A percentile compares a stretch with the other conserved stretches of the same genome.
These are phyloP conservation scores for Penicillium crustosum DNA, from an alignment of 2,329 filamentous ascomycete species.

Conservation along the genomic window DNA sequence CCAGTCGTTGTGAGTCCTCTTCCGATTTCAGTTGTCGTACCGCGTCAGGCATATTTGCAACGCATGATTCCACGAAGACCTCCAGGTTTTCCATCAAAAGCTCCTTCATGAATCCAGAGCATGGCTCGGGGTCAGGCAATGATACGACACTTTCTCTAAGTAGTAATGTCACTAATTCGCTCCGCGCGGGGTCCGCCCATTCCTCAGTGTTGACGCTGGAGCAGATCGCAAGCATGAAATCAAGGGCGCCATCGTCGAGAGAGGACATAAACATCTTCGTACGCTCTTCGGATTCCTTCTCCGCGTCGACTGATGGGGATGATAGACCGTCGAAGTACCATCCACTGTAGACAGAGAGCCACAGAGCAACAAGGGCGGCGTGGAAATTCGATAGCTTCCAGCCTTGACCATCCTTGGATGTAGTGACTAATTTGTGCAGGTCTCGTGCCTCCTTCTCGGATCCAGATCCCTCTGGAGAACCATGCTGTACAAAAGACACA, in stretches of 20 bases:
- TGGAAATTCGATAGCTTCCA: slow-evolving; percentile 77
- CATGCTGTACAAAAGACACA: slow-evolving; percentile 73
- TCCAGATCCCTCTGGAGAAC: slow-evolving; percentile 70
- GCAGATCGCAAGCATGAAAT: slow-evolving; percentile 83
- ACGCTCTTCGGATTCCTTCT: slow-evolving; percentile 66
- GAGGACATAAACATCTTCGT: slow-evolving; percentile 72
- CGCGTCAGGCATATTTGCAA: slow-evolving; percentile 92
- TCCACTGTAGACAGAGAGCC: slow-evolving; percentile 90
- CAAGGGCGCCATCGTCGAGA: slow-evolving; percentile 84
- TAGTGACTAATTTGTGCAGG: slow-evolving; percentile 67
- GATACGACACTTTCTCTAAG: slow-evolving; percentile 75
- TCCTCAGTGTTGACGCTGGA: slow-evolving; percentile 76
- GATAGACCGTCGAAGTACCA: slow-evolving; percentile 76
- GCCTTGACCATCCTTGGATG: slow-evolving; percentile 62
- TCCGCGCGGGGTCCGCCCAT: slow-evolving; percentile 84
- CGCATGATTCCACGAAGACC: slow-evolving; percentile 84
- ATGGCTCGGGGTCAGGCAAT: slow-evolving; percentile 64
- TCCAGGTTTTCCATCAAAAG: slow-evolving; percentile 80
- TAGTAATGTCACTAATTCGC: slow-evolving; percentile 77
- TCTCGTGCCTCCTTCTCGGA: slow-evolving; percentile 68
- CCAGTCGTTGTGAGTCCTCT: slow-evolving; percentile 73
- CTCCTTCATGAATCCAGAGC: slow-evolving; percentile 69
- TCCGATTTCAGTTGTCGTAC: slow-evolving; percentile 81
- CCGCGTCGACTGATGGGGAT: slow-evolving; percentile 62
- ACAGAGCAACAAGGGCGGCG: slow-evolving; percentile 76